These are phyloP conservation scores for Penicillium janthinellum DNA, from an alignment of 2,329 filamentous ascomycete genomes.

Conservation along the genomic window DNA sequence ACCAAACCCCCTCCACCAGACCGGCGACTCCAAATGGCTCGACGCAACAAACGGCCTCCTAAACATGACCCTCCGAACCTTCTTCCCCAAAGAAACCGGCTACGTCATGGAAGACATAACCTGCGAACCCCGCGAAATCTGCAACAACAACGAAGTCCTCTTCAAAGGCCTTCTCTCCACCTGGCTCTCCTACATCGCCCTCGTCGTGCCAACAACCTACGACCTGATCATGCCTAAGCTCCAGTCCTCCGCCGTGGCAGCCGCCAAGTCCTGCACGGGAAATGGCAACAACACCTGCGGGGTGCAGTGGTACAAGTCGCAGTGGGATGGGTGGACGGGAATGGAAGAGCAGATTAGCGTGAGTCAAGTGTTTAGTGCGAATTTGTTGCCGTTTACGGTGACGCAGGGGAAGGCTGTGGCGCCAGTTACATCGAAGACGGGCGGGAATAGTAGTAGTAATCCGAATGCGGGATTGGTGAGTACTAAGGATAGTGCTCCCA, in stretches of 20 bases:
- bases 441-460: conserved; percentile 55
- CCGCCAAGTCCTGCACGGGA: conserved; percentile 60
- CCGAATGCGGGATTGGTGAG: conserved; percentile 35
- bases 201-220: conserved; percentile 63
- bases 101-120: conserved; percentile 56
- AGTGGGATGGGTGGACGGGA: conserved; percentile 61
- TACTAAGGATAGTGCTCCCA: background rate
- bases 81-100: conserved; percentile 51
- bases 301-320: conserved; percentile 60
- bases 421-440: conserved; percentile 46
- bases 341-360: conserved; percentile 72
- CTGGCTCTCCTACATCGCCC: conserved; percentile 63
- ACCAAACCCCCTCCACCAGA: conserved; percentile 28
- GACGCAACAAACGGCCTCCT: conserved; percentile 59
- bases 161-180: conserved; percentile 72
- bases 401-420: conserved; percentile 49
- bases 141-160: conserved; percentile 70
- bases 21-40: conserved; percentile 57
- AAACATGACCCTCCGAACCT: conserved; percentile 48
- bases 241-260: conserved; percentile 59
- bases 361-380: conserved; percentile 64
- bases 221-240: conserved; percentile 61
- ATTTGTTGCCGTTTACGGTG: conserved; percentile 50
- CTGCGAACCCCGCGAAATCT: conserved; percentile 39
- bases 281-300: conserved; percentile 58